A percentile compares a stretch with the other conserved stretches of the same genome.
These are phyloP conservation scores for Protostelium mycophagum DNA, from an alignment of 78 protist genomes.

Conservation along the genomic window DNA sequence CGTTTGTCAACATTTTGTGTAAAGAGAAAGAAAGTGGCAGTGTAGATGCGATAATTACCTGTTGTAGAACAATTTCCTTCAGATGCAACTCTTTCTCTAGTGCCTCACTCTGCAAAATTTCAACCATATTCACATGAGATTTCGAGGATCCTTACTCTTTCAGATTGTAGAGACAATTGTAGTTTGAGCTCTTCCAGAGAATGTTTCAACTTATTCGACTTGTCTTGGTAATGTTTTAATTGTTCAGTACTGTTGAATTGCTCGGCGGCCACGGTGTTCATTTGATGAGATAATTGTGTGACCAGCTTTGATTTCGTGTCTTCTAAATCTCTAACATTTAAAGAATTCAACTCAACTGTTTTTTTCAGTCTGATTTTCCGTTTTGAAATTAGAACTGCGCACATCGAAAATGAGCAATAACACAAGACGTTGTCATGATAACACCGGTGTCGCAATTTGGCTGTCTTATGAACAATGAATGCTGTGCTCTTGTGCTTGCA, in stretches of 20 bases:
- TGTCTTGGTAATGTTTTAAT: not conserved
- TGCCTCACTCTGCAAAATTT: not conserved
- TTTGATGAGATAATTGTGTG: not conserved
- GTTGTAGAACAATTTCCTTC: not conserved
- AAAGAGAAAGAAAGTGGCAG: not conserved
- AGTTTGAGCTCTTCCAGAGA: not conserved
- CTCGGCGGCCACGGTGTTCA: not conserved
- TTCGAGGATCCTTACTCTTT: not conserved
- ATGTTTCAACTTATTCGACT: not conserved
- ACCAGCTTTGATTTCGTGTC: not conserved
- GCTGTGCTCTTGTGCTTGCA: not conserved
- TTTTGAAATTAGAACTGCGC: no score
- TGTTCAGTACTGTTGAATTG: not conserved
- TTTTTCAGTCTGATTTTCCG: no score
- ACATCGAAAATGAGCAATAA: no score
- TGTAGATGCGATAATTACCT: no score
- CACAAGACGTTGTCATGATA: no score
- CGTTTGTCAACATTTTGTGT: not conserved
- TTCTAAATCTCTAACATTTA: not conserved
- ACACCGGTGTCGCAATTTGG: no score
- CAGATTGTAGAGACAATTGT: not conserved
- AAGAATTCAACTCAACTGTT: no score
- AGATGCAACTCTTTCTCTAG: not conserved
- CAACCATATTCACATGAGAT: not conserved
- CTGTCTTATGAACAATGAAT: no score